Conservation (phyloP, 192 early-diverging fungal species). For the Podila horticola region DNA sequence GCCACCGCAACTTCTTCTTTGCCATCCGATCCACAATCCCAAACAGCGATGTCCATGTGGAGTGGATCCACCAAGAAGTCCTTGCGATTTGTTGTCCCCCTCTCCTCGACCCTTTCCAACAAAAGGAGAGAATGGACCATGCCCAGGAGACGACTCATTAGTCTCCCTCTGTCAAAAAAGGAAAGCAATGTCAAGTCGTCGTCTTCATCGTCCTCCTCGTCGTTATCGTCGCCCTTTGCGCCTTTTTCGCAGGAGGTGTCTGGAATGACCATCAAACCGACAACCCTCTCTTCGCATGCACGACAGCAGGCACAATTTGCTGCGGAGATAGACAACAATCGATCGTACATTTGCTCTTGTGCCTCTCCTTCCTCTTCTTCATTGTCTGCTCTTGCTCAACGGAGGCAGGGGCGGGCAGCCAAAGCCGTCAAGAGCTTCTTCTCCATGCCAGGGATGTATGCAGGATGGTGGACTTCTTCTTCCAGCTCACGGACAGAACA, state of each 20-base stretch:
- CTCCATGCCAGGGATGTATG: slow-evolving; percentile 4
- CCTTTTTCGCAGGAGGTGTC: background rate
- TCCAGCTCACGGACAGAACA: background rate
- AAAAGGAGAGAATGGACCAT: background rate
- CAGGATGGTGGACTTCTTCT: background rate
- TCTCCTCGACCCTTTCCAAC: background rate
- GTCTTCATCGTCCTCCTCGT: background rate
- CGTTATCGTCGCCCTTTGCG: background rate
- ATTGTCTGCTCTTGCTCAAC: background rate
- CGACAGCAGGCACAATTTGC: background rate
- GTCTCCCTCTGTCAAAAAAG: slow-evolving; percentile 30
- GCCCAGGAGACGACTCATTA: background rate
- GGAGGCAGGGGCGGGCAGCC: background rate
- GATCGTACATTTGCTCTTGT: background rate
- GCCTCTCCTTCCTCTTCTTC: background rate
- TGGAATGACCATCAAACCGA: background rate
- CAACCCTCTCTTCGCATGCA: background rate
- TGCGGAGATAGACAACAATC: background rate
- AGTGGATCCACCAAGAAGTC: background rate
- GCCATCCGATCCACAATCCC: too few species aligned
- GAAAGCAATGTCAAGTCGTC: slow-evolving; percentile 33
- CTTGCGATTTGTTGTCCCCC: background rate
- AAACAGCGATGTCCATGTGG: background rate
- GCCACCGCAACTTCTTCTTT: background rate
- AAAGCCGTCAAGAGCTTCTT: background rate